A percentile compares a stretch with the other conserved stretches of the same genome.
phyloP scores from a whole-genome alignment of 768 basidiomycete genomes.

The Suillus variegatus region DNA sequence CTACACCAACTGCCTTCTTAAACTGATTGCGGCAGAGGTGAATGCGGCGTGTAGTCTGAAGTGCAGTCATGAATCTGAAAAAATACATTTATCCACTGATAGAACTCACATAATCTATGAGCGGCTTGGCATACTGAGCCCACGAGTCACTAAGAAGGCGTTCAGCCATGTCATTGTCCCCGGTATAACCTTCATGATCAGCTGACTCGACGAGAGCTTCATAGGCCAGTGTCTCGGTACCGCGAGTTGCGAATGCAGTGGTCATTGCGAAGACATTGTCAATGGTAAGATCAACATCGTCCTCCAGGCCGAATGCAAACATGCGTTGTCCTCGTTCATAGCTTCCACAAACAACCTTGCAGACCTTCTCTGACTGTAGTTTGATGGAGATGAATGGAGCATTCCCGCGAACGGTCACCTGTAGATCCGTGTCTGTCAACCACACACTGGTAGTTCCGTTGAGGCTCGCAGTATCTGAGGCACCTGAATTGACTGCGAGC shows the following conservation, averaged over 20 bases:
- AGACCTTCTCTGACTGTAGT: not conserved
- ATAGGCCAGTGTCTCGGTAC: not conserved
- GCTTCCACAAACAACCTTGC: not conserved
- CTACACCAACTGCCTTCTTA: slow-evolving; percentile 1
- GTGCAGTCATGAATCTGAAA: not conserved
- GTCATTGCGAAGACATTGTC: slow-evolving; percentile 1
- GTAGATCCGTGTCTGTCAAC: not conserved
- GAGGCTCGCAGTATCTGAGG: not conserved
- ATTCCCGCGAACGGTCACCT: not conserved
- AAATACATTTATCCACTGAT: not conserved
- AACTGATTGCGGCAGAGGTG: not conserved
- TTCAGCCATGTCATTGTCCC: slow-evolving; percentile 1
- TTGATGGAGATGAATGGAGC: not conserved
- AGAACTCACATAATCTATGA: slow-evolving; percentile 1
- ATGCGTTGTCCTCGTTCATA: not conserved
- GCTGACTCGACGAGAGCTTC: not conserved
- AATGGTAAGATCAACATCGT: not conserved
- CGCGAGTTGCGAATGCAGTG: not conserved
- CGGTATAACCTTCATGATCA: not conserved
- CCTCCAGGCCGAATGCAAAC: not conserved
- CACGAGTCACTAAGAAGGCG: not conserved
- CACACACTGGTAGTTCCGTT: not conserved
- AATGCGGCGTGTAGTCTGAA: not conserved
- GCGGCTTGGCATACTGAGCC: not conserved
- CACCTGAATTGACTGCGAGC: not conserved